Conservation (phyloP, 768 basidiomycete genomes). For the Calvatia gigantea region DNA sequence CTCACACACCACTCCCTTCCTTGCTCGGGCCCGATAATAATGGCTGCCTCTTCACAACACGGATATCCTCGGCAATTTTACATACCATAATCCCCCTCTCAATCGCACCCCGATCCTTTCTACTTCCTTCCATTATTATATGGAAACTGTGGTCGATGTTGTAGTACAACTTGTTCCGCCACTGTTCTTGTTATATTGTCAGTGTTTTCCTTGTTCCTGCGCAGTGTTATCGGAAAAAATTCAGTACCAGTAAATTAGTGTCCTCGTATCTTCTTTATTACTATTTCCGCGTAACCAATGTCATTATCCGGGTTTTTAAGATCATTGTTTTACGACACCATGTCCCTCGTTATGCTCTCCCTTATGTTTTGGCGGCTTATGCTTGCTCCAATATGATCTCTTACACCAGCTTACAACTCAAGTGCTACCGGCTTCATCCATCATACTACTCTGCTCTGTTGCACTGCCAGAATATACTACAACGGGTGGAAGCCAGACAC, state of each 20-base stretch:
- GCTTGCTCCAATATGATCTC: too few species aligned
- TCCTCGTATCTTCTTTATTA: not conserved
- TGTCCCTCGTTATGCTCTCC: too few species aligned
- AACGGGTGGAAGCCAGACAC: not conserved
- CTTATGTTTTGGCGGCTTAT: too few species aligned
- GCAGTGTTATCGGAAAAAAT: not conserved
- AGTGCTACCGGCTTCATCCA: not conserved
- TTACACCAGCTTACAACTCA: not conserved
- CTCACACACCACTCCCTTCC: not conserved
- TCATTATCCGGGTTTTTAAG: too few species aligned
- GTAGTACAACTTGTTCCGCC: too few species aligned
- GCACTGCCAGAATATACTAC: not conserved
- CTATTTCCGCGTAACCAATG: not conserved
- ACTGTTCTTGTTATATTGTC: not conserved
- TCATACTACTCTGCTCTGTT: not conserved
- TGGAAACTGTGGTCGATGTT: not conserved
- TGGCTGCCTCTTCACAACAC: too few species aligned
- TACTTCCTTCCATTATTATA: not conserved
- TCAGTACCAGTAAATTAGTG: not conserved
- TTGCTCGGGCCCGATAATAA: too few species aligned
- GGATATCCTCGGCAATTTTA: too few species aligned
- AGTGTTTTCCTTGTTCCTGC: not conserved
- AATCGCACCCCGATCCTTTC: too few species aligned
- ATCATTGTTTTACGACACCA: too few species aligned
- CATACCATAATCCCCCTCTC: too few species aligned